Percentiles rank a stretch among this genome's conserved stretches.
These are phyloP conservation scores for Hura crepitans DNA, from an alignment of 441 rosid genomes.

Conservation along the genomic window DNA sequence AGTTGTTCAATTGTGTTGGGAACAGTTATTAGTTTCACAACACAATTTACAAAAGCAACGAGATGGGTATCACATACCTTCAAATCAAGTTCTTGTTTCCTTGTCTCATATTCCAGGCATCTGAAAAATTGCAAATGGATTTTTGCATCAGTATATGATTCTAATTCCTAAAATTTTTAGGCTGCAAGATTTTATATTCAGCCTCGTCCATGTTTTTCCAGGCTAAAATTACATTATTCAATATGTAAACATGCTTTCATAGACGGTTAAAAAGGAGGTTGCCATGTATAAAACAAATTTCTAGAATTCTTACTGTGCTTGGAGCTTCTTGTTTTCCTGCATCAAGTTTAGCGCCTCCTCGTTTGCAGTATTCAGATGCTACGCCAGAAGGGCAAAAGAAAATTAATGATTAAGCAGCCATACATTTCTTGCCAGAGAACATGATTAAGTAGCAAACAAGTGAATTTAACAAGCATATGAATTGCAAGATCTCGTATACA, in stretches of 20 bases:
- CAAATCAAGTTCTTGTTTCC: constrained; percentile 45
- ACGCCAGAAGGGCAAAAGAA: constrained; percentile 7
- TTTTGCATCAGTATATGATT: neutral
- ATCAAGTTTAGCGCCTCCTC: constrained; percentile 46
- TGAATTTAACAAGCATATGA: neutral
- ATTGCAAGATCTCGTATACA: neutral
- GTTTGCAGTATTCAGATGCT: constrained; percentile 34
- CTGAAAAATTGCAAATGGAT: constrained; percentile 33
- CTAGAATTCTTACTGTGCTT: constrained; percentile 51
- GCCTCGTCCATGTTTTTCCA: neutral
- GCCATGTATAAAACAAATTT: neutral
- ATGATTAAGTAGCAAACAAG: neutral
- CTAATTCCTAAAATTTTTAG: neutral
- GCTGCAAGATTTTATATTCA: neutral
- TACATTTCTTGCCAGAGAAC: neutral
- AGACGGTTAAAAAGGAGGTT: neutral
- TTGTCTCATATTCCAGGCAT: constrained; percentile 60
- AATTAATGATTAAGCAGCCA: constrained; percentile 2
- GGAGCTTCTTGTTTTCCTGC: constrained; percentile 68
- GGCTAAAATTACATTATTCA: neutral
- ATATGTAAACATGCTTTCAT: neutral
- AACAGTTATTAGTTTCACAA: neutral
- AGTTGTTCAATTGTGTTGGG: neutral
- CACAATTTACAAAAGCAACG: neutral
- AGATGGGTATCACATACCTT: constrained; percentile 45